Evolutionary conservation across 805 yeast species (phyloP), one percentile per base, ranked within the genome.

Genomic region (Metschnikowia vanudenii): DNA sequence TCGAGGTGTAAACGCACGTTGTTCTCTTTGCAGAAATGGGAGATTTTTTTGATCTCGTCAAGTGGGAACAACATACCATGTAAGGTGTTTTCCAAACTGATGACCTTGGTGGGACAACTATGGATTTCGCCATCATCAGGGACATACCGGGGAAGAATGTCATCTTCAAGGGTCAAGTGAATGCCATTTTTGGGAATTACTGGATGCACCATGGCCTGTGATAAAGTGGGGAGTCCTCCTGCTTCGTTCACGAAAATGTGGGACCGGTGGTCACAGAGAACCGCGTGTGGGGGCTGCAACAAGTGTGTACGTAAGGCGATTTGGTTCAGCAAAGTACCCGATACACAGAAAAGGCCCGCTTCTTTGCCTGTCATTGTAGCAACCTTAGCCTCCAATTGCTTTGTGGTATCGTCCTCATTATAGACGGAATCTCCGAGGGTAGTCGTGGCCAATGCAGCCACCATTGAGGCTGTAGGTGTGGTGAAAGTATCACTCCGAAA

Each of bases 121-220:
- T 72, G 76, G 44, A 72, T 71, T 45, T 72, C 76, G 9, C 74
- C 76, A 46, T 69, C 74, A 50, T 71, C 75, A 6, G 73, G 73
- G 13, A 67, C 62, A 45, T 59, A 65, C 49, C 67, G 64, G 20
- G 67, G 67, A 24, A 64, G 38, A 30, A 71, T 65, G 43, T 69
- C 73, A 46, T 69, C 72, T 40, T 66, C 68, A 45, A 68, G 57
- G 1, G 74, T 70, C 45, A 71, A 58, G 47, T 71, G 62, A 12
- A 53, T 43, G 7, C 65, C 67, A 49, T 71, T 71, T 17, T 51
- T 54, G 10, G 76, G 75, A 8, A 50, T 47, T 2, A 71, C 60
- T 1, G 76, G 62, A 33, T 67, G 72, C 5, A 65, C 68, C 73
- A 71, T 63, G 2, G 74, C 75, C 51, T 71, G 76, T 11, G 73